Evolutionary conservation across 2,329 filamentous ascomycete species (phyloP).

Genomic region (Calonectria ilicicola): DNA sequence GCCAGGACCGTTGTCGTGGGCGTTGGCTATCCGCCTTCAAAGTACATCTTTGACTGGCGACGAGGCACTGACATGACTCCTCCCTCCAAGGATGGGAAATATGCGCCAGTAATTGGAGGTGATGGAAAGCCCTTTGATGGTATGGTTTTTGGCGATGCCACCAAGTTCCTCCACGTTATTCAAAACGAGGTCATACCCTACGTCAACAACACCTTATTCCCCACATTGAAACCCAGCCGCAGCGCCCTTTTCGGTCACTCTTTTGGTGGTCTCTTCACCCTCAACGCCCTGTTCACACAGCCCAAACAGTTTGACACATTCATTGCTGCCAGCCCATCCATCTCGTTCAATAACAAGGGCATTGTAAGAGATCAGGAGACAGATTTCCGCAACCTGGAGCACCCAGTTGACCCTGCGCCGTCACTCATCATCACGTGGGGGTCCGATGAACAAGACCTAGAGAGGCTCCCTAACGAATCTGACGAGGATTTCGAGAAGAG

Average conservation of each 20-base stretch:
- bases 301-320: constrained; percentile 57
- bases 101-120: constrained; percentile 39
- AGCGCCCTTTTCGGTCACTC: constrained; percentile 63
- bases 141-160: constrained; percentile 54
- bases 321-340: constrained; percentile 58
- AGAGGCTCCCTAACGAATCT: constrained; percentile 42
- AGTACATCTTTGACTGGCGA: constrained; percentile 45
- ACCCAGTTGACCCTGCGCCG: constrained; percentile 33
- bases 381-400: constrained; percentile 36
- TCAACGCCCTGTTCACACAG: constrained; percentile 57
- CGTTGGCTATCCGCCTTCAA: constrained; percentile 47
- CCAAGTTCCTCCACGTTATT: constrained; percentile 58
- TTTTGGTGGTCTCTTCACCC: constrained; percentile 60
- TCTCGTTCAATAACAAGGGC: constrained; percentile 60
- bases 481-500: constrained; percentile 46
- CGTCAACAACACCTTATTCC: constrained; percentile 42
- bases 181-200: constrained; percentile 52
- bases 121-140: constrained; percentile 41
- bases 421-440: constrained; percentile 50
- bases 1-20: constrained; percentile 46
- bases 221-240: constrained; percentile 48
- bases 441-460: constrained; percentile 45
- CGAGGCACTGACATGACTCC: constrained; percentile 48
- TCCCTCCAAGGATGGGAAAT: constrained; percentile 34
- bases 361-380: constrained; percentile 49